These are phyloP conservation scores for Ensete glaucum DNA, from an alignment of 176 grass and related monocot genomes.

Conservation along the genomic window DNA sequence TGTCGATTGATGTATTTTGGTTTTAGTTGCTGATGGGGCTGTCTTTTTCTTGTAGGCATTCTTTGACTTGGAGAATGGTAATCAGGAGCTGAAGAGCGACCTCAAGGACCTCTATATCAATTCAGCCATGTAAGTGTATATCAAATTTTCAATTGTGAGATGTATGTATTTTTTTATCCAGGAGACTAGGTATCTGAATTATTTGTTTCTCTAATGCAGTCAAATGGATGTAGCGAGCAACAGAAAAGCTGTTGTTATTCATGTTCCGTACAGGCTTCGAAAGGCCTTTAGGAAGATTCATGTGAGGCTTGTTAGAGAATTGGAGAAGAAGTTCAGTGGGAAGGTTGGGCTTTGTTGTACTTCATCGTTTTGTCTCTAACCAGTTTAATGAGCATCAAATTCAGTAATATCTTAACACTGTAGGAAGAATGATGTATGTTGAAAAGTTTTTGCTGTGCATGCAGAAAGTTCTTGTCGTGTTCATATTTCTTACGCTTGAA, in stretches of 20 bases:
- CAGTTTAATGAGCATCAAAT: too few species aligned
- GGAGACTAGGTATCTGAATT: neutral
- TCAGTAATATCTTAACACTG: neutral
- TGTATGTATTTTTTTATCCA: neutral
- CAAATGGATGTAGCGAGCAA: constrained; percentile 75
- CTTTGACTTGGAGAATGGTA: constrained; percentile 85
- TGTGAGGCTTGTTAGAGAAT: constrained; percentile 77
- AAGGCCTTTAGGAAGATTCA: constrained; percentile 96
- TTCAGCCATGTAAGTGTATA: constrained; percentile 35
- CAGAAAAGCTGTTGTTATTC: constrained; percentile 75
- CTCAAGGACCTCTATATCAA: constrained; percentile 93
- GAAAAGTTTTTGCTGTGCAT: neutral
- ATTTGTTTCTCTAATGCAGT: constrained; percentile 25
- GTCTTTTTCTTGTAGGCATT: constrained; percentile 41
- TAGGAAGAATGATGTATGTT: neutral
- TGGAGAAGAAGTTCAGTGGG: constrained; percentile 97
- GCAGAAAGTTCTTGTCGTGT: neutral
- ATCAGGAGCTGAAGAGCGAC: constrained; percentile 79
- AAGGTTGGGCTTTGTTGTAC: constrained; percentile 36
- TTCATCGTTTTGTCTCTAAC: neutral
- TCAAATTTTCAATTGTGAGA: neutral
- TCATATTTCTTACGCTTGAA: neutral
- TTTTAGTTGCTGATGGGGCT: neutral
- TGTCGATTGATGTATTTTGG: neutral
- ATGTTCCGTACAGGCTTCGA: constrained; percentile 71